These are phyloP conservation scores for Lyophyllum semitale DNA, from an alignment of 768 basidiomycete genomes.

Conservation along the genomic window DNA sequence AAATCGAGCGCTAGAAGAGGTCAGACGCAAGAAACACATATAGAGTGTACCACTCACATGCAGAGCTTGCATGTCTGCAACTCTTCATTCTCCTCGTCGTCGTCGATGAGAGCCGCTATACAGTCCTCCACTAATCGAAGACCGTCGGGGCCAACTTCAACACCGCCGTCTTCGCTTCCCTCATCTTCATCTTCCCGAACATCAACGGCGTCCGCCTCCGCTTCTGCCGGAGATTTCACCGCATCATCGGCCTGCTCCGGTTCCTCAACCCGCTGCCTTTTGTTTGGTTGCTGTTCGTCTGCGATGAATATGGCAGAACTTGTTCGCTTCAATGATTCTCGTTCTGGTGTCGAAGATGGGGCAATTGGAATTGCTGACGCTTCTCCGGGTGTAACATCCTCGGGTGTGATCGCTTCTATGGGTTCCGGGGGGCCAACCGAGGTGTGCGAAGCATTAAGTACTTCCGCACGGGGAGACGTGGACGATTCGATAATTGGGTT, in stretches of 20 bases:
- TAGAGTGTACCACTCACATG: conserved; percentile 41
- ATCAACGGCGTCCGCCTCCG: conserved; percentile 1
- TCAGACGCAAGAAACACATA: neutral
- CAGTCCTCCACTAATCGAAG: conserved; percentile 41
- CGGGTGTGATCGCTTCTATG: conserved; percentile 7
- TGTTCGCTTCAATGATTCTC: conserved; percentile 13
- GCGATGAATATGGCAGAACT: neutral
- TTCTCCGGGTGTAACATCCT: neutral
- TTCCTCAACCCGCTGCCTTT: conserved; percentile 14
- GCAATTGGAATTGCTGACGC: neutral
- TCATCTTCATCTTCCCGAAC: conserved; percentile 27
- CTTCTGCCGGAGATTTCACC: neutral
- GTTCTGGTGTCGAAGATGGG: conserved; percentile 1
- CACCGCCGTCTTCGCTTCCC: conserved; percentile 34
- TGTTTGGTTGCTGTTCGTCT: conserved; percentile 5
- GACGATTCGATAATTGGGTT: neutral
- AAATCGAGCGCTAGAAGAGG: conserved; percentile 35
- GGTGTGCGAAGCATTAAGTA: neutral
- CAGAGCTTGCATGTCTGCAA: conserved; percentile 49
- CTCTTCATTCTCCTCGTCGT: conserved; percentile 28
- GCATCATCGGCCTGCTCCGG: neutral
- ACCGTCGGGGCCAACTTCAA: conserved; percentile 44
- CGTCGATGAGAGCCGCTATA: conserved; percentile 43
- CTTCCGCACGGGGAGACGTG: neutral
- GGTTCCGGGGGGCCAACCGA: conserved; percentile 2